A percentile compares a stretch with the other conserved stretches of the same genome.
phyloP scores from a whole-genome alignment of 2,329 filamentous ascomycete species.

The Claviceps sorghi region DNA sequence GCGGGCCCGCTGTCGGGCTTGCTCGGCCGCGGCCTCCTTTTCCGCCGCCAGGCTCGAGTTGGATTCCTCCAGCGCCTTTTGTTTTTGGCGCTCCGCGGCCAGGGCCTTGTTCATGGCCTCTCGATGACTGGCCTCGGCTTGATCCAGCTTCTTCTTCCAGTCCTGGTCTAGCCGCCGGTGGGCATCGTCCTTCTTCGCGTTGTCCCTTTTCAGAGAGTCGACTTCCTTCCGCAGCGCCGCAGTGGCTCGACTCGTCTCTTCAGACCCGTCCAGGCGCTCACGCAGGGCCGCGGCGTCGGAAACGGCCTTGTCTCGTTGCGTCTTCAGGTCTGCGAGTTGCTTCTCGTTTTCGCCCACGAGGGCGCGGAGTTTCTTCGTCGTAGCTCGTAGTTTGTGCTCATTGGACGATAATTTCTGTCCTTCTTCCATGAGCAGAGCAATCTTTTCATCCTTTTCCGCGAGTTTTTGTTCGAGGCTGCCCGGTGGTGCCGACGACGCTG shows the following conservation, averaged over 20 bases:
- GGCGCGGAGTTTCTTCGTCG: slow-evolving; percentile 65
- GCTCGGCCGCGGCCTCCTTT: slow-evolving; percentile 59
- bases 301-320: slow-evolving; percentile 43
- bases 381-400: slow-evolving; percentile 70
- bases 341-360: slow-evolving; percentile 54
- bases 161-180: slow-evolving; percentile 57
- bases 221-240: slow-evolving; percentile 29
- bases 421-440: slow-evolving; percentile 81
- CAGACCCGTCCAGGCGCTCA: slow-evolving; percentile 32
- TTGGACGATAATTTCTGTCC: slow-evolving; percentile 75
- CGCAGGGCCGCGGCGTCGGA: slow-evolving; percentile 33
- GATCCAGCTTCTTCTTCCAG: slow-evolving; percentile 50
- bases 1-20: slow-evolving; percentile 51
- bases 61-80: slow-evolving; percentile 40
- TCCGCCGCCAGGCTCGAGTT: slow-evolving; percentile 59
- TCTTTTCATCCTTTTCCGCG: slow-evolving; percentile 80
- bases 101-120: slow-evolving; percentile 54
- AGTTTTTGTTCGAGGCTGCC: slow-evolving; percentile 64
- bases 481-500: slow-evolving; percentile 43
- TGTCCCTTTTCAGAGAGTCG: slow-evolving; percentile 31
- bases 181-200: slow-evolving; percentile 44
- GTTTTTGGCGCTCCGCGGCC: slow-evolving; percentile 47
- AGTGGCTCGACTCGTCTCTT: slow-evolving; percentile 38
- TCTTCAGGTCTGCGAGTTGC: slow-evolving; percentile 43
- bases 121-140: slow-evolving; percentile 48